Percentiles rank a stretch among this genome's conserved stretches.
phyloP scores from a whole-genome alignment of 306 rosid genomes.

The Echinosophora koreensis region DNA sequence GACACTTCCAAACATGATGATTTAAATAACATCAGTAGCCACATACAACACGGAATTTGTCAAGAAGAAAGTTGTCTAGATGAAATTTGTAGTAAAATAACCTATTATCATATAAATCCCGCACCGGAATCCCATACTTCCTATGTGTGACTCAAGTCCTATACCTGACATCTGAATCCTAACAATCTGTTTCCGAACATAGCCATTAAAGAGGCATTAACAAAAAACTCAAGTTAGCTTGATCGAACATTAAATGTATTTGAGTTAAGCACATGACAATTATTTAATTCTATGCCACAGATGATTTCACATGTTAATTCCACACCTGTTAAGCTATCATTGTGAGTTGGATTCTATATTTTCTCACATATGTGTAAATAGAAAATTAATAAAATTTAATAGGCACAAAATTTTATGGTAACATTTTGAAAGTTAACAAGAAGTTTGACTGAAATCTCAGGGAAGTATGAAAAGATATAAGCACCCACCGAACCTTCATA shows the following conservation, averaged over 20 bases:
- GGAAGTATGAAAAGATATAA: neutral
- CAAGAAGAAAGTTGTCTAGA: neutral
- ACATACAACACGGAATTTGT: neutral
- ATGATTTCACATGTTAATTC: neutral
- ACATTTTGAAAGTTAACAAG: neutral
- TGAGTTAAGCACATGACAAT: neutral
- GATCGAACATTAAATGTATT: too few relatives aligned
- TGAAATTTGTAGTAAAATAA: neutral
- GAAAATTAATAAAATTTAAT: neutral
- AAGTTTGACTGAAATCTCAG: neutral
- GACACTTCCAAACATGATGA: neutral
- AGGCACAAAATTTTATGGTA: neutral
- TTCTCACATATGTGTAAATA: neutral
- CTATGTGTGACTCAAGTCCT: too few relatives aligned
- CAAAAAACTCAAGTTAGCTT: too few relatives aligned
- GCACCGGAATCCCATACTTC: too few relatives aligned
- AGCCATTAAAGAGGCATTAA: neutral
- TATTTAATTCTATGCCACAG: neutral
- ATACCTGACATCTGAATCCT: too few relatives aligned
- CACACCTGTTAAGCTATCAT: neutral
- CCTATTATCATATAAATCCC: neutral
- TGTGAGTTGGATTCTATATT: neutral
- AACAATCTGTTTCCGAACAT: neutral
- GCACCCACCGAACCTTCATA: neutral
- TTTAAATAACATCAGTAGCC: neutral